Conservation (phyloP, 2,329 filamentous ascomycete species). For the Sporothrix variecibatus region DNA sequence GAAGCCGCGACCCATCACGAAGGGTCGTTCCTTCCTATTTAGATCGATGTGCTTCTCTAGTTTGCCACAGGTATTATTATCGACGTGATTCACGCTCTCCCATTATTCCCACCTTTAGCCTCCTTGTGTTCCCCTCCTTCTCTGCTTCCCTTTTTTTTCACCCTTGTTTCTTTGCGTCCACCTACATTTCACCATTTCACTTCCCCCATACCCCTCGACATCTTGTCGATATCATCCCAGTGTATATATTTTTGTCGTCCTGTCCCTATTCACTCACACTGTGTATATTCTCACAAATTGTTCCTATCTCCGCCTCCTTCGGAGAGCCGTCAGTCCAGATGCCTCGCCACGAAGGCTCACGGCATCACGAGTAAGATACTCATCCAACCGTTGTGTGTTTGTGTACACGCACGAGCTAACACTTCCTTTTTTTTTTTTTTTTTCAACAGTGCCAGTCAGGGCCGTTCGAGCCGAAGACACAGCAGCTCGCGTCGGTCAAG, state of each 20-base stretch:
- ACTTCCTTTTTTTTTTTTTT: background rate
- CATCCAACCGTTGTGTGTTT: background rate
- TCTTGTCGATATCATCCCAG: background rate
- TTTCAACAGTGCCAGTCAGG: background rate
- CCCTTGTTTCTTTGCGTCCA: background rate
- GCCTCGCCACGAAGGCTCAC: background rate
- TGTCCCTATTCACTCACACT: background rate
- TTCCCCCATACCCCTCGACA: background rate
- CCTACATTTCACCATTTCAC: background rate
- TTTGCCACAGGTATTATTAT: background rate
- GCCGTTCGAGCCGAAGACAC: background rate
- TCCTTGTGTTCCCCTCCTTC: background rate
- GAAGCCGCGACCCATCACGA: conserved; percentile 13
- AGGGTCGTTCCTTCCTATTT: background rate
- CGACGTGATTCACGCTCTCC: background rate
- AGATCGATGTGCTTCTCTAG: background rate
- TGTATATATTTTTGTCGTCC: background rate
- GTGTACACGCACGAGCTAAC: background rate
- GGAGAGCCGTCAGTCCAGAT: background rate
- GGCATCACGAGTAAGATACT: conserved; percentile 23
- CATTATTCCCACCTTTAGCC: background rate
- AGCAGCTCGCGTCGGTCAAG: background rate
- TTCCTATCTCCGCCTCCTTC: background rate
- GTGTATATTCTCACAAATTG: background rate
- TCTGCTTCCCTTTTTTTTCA: background rate